Conservation (phyloP, 2,329 filamentous ascomycete species). For the Calonectria henricotiae region DNA sequence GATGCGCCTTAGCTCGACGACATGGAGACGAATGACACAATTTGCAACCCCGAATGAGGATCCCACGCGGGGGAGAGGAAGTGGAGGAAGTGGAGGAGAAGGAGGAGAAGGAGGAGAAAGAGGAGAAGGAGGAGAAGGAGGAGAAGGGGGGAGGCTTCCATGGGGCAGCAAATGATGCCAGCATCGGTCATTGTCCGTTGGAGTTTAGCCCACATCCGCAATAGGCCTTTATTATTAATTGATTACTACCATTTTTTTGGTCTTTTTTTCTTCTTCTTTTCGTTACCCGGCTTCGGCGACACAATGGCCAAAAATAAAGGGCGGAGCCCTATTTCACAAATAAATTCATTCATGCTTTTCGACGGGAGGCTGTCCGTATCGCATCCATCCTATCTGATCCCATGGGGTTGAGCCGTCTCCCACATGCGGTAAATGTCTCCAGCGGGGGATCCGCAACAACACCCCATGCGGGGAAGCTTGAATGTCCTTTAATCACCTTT, state of each 20-base stretch:
- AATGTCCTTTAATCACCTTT: background rate
- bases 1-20: background rate
- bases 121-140: background rate
- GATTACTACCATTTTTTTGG: no score
- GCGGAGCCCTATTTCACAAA: background rate
- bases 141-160: background rate
- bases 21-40: background rate
- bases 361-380: background rate
- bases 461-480: constrained; percentile 33
- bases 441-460: background rate
- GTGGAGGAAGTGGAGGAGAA: no score
- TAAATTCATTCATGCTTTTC: background rate
- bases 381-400: background rate
- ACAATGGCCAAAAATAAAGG: background rate
- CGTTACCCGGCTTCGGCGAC: constrained; percentile 9
- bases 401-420: constrained; percentile 9
- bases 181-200: background rate
- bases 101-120: background rate
- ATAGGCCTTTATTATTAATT: no score
- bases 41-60: background rate
- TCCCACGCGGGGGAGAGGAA: background rate
- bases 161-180: constrained; percentile 1
- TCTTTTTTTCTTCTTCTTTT: background rate
- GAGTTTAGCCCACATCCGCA: no score
- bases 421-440: constrained; percentile 23